Percentiles rank a stretch among this genome's conserved stretches.
phyloP scores from a whole-genome alignment of 495 filamentous ascomycete species.

The Baudoinia panamericana region DNA sequence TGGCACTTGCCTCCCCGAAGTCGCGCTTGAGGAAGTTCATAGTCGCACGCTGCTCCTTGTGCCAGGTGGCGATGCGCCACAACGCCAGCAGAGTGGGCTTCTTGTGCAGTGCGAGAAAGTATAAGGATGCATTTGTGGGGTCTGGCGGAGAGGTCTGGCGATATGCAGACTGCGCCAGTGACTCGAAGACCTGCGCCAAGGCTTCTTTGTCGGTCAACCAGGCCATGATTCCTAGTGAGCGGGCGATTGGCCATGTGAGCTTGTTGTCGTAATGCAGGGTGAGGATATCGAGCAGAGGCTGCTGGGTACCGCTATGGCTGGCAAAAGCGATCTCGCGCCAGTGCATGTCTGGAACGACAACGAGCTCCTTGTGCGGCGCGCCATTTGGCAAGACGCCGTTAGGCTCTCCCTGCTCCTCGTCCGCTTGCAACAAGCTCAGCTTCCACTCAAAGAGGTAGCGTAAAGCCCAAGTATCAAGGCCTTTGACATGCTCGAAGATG shows the following conservation, averaged over 20 bases:
- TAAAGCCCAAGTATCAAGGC: conserved; percentile 10
- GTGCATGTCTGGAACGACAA: conserved; percentile 44
- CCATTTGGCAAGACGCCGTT: conserved; percentile 1
- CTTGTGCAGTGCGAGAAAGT: conserved; percentile 70
- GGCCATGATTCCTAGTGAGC: conserved; percentile 65
- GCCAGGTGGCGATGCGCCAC: conserved; percentile 92
- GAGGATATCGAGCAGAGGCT: conserved; percentile 84
- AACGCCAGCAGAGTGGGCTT: conserved; percentile 84
- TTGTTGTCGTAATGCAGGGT: conserved; percentile 62
- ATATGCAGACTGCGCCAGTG: conserved; percentile 85
- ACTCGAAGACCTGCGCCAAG: conserved; percentile 54
- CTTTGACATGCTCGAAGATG: conserved; percentile 9
- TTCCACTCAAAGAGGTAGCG: conserved; percentile 17
- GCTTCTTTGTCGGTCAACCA: conserved; percentile 71
- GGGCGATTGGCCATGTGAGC: conserved; percentile 71
- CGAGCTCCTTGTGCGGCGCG: background rate
- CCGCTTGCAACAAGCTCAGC: conserved; percentile 5
- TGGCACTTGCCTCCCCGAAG: conserved; percentile 66
- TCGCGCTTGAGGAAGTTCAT: conserved; percentile 68
- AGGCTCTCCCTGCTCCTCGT: background rate
- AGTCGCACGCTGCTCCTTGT: conserved; percentile 71
- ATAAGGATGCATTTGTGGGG: conserved; percentile 84
- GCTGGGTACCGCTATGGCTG: conserved; percentile 80
- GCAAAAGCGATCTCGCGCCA: conserved; percentile 96
- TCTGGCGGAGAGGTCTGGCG: conserved; percentile 61